These are phyloP conservation scores for Hanseniaspora occidentalis DNA, from an alignment of 805 yeast genomes.

Conservation along the genomic window DNA sequence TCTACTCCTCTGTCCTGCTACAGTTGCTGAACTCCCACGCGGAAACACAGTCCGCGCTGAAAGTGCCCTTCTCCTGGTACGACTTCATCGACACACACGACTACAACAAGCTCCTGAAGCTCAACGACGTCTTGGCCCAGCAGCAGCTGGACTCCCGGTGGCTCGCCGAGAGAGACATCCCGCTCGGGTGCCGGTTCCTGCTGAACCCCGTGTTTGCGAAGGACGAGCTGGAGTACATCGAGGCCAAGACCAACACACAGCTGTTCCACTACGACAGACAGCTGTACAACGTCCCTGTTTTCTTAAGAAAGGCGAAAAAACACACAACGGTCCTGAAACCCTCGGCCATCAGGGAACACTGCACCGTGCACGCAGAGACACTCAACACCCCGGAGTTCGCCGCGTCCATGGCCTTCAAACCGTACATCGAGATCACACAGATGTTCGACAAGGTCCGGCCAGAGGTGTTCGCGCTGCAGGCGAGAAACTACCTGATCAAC, in stretches of 20 bases:
- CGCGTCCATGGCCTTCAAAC: conserved; percentile 4
- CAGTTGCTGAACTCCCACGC: conserved; percentile 4
- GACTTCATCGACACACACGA: conserved; percentile 41
- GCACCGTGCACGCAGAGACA: not conserved
- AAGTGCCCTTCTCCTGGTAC: conserved; percentile 42
- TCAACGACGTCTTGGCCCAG: conserved; percentile 1
- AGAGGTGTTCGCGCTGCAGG: conserved; percentile 21
- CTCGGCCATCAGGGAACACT: not conserved
- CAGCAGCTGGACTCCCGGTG: not conserved
- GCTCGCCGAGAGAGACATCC: not conserved
- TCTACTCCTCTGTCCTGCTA: conserved; percentile 37
- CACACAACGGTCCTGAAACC: not conserved
- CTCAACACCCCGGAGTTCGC: too few relatives aligned
- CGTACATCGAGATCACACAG: conserved; percentile 9
- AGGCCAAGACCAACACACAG: conserved; percentile 13
- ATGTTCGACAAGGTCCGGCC: conserved; percentile 14
- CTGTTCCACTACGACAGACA: conserved; percentile 14
- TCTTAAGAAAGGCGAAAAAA: not conserved
- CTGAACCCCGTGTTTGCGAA: conserved; percentile 15
- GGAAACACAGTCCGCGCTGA: not conserved
- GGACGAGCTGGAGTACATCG: conserved; percentile 10
- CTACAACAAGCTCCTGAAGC: conserved; percentile 25
- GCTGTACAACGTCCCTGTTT: conserved; percentile 8
- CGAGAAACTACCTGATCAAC: conserved; percentile 16
- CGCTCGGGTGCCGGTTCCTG: conserved; percentile 13